Evolutionary conservation across 225 moss, liverwort and hornwort species (phyloP), one percentile per base, ranked within the genome.

Genomic region (Bryum argenteum): DNA sequence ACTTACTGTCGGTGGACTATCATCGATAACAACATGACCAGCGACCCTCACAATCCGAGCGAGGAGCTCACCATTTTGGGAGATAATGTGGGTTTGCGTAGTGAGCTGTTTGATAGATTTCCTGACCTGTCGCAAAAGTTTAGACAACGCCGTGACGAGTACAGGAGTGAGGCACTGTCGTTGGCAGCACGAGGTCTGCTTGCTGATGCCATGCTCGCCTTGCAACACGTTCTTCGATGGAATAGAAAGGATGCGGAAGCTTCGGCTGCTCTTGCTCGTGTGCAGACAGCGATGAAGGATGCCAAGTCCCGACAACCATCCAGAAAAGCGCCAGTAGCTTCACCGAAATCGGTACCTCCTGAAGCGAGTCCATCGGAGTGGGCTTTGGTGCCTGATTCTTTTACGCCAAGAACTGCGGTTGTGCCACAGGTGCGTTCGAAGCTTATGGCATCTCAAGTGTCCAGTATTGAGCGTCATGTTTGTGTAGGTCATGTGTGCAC

Each of bases 1-100:
- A 77, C 77, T 11, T 77, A 77, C 56, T 77, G 70, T 57, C 33
- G 77, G 21, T 77, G 71, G 65, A 71, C 77, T 5, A 28, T 77
- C 15, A 21, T 77, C 22, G 64, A 65, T 9, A 77, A 77, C 17
- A 38, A 71, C 48, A 28, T 77, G 71, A 71, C 26, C 47, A 41
- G 24, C 8, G 71, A 71, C n/a, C 77, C 71, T 18, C 52, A 59
- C 59, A 66, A 77, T 58, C 71, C 57, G 48, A 58, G 28, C 57
- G 65, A 77, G 24, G 13, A 16, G 0, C 41, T 77, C 26, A 65
- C 18, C 41, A 66, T 71, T 65, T 47, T 58, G 51, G 58, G 18
- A 41, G 71, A 71, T 55, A 71, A 77, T 42, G 71, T 71, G 26
- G 58, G 65, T 19, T 57, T 77, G 58, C 71, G 77, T 26, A 58